A percentile compares a stretch with the other conserved stretches of the same genome.
phyloP scores from a whole-genome alignment of 2,329 filamentous ascomycete genomes.

The Venturia carpophila region DNA sequence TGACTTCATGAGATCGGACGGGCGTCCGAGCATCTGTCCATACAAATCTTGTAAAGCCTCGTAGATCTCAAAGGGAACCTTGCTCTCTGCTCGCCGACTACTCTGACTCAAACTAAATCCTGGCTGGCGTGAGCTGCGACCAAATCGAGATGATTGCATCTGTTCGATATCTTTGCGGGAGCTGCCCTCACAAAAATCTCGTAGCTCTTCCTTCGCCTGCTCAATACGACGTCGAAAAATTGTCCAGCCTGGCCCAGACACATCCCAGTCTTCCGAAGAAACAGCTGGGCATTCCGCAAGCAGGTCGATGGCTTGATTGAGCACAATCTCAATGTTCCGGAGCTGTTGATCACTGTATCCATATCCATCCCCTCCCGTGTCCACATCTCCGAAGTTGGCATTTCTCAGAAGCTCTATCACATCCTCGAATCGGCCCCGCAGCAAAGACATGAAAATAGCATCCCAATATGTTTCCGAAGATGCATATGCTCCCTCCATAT shows the following conservation, averaged over 20 bases:
- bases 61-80: conserved; percentile 84
- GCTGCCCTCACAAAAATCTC: conserved; percentile 70
- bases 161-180: conserved; percentile 42
- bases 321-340: conserved; percentile 66
- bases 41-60: conserved; percentile 76
- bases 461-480: conserved; percentile 79
- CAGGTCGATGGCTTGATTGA: conserved; percentile 59
- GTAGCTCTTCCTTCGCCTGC: conserved; percentile 61
- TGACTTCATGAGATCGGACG: conserved; percentile 64
- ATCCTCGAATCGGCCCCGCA: conserved; percentile 65
- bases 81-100: conserved; percentile 68
- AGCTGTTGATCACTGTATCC: conserved; percentile 70
- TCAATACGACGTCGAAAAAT: conserved; percentile 71
- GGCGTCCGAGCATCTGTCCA: conserved; percentile 67
- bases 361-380: conserved; percentile 54
- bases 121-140: conserved; percentile 34
- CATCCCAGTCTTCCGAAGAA: conserved; percentile 66
- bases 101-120: conserved; percentile 58
- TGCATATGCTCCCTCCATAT: conserved; percentile 62
- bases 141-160: conserved; percentile 24
- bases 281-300: conserved; percentile 66
- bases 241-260: conserved; percentile 72
- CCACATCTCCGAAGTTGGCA: conserved; percentile 66
- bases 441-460: conserved; percentile 61
- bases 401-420: conserved; percentile 61